phyloP scores from a whole-genome alignment of 2,329 filamentous ascomycete species.

The Claviceps cyperi region DNA sequence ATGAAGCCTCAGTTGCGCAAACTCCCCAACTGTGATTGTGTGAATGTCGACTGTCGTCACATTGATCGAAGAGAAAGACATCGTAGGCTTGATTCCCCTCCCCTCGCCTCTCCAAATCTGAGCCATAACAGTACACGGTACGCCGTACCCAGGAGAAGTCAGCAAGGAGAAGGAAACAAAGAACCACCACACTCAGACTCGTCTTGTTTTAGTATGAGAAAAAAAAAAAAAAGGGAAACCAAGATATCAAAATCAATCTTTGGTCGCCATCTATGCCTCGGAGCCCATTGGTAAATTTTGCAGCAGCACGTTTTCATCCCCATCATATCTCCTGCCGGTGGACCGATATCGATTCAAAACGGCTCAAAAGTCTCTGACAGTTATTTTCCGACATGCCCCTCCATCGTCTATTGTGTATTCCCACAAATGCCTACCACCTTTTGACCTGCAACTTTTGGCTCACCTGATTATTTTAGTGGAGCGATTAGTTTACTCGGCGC shows the following conservation, averaged over 20 bases:
- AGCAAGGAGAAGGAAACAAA: background rate
- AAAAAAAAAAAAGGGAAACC: background rate
- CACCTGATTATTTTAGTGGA: background rate
- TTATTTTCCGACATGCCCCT: background rate
- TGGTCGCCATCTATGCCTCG: background rate
- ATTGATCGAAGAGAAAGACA: no score
- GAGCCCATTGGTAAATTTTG: no score
- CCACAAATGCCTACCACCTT: background rate
- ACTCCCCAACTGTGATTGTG: no score
- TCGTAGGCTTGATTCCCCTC: no score
- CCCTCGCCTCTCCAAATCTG: background rate
- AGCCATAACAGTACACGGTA: background rate
- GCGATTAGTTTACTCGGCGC: conserved; percentile 3
- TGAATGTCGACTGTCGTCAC: no score
- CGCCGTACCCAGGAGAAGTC: background rate
- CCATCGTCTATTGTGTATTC: background rate
- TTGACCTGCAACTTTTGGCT: background rate
- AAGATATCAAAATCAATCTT: background rate
- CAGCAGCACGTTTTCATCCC: background rate
- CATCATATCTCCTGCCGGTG: background rate
- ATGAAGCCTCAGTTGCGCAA: no score
- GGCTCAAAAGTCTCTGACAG: background rate
- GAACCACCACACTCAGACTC: background rate
- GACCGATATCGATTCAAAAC: background rate
- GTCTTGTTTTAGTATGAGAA: background rate